phyloP scores from a whole-genome alignment of 306 rosid genomes.

The Glycine latifolia region DNA sequence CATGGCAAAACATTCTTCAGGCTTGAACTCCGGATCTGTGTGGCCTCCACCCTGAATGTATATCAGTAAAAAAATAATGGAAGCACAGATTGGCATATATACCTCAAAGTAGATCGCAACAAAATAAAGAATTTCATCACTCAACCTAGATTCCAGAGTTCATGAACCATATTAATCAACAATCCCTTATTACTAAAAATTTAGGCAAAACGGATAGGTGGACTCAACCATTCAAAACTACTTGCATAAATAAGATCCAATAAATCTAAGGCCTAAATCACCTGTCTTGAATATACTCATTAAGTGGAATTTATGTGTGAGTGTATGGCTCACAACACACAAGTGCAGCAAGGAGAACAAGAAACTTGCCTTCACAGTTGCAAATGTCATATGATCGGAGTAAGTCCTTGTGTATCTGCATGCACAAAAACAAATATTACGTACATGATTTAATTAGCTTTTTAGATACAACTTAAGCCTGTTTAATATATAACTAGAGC shows the following conservation, averaged over 20 bases:
- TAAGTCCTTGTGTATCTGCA: slow-evolving; percentile 67
- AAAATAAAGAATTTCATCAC: background rate
- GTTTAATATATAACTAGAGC: background rate
- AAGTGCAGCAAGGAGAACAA: background rate
- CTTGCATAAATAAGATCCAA: background rate
- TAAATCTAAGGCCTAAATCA: background rate
- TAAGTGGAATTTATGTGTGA: background rate
- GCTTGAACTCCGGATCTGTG: slow-evolving; percentile 59
- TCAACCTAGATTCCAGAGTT: background rate
- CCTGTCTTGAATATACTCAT: background rate
- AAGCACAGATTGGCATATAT: background rate
- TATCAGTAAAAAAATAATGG: background rate
- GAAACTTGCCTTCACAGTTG: slow-evolving; percentile 70
- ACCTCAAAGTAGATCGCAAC: background rate
- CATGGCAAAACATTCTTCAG: slow-evolving; percentile 64
- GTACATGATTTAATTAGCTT: background rate
- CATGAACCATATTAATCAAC: background rate
- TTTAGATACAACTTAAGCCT: background rate
- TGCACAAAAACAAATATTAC: background rate
- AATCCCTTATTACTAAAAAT: background rate
- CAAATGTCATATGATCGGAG: slow-evolving; percentile 70
- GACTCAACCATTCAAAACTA: background rate
- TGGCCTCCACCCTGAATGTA: slow-evolving; percentile 70
- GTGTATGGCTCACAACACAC: background rate
- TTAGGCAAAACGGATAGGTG: background rate